These are phyloP conservation scores for Candida jianshihensis DNA, from an alignment of 805 yeast species.

Conservation along the genomic window DNA sequence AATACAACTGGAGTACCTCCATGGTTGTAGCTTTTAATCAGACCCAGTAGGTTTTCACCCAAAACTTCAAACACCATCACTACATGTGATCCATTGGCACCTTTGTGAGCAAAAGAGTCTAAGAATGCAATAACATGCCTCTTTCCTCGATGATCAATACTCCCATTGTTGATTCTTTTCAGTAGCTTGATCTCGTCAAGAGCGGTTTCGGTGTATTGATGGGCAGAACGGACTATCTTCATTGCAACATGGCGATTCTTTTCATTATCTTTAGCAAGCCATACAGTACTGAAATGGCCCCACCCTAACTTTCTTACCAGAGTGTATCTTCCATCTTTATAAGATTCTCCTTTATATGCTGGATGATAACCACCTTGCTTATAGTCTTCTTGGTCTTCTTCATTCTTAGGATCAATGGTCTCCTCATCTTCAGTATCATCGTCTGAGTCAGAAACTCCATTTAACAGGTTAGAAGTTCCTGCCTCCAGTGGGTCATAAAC, in stretches of 20 bases:
- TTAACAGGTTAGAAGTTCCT: neutral
- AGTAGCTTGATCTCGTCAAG: constrained; percentile 84
- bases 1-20: constrained; percentile 71
- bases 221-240: constrained; percentile 88
- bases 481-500: neutral
- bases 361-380: constrained; percentile 95
- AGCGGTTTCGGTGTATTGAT: constrained; percentile 89
- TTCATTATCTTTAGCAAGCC: constrained; percentile 71
- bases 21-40: constrained; percentile 72
- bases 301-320: constrained; percentile 91
- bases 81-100: constrained; percentile 88
- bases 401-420: constrained; percentile 44
- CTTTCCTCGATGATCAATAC: constrained; percentile 71
- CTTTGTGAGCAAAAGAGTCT: constrained; percentile 80
- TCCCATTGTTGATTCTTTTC: constrained; percentile 55
- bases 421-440: constrained; percentile 15
- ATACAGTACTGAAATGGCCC: constrained; percentile 97
- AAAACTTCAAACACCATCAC: constrained; percentile 97
- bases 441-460: constrained; percentile 10
- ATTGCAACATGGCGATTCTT: constrained; percentile 77
- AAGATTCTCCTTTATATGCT: constrained; percentile 78
- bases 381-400: constrained; percentile 83
- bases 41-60: constrained; percentile 86
- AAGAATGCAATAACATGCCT: constrained; percentile 70
- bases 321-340: constrained; percentile 67